These are phyloP conservation scores for Mortierella antarctica DNA, from an alignment of 192 early-diverging fungal genomes.

Conservation along the genomic window DNA sequence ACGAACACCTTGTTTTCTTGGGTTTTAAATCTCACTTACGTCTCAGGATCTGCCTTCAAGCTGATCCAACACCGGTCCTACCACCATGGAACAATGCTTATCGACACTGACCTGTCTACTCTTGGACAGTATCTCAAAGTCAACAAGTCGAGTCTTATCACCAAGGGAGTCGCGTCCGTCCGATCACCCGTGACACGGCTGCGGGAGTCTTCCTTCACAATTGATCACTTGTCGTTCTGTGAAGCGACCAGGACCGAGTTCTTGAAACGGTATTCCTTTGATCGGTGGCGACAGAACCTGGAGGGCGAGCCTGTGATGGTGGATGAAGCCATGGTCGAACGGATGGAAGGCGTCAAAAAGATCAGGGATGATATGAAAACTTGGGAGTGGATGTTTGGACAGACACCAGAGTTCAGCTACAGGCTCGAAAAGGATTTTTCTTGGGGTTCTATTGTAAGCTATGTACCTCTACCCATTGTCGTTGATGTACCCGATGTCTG, in stretches of 20 bases:
- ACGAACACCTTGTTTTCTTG: background rate
- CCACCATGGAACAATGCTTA: slow-evolving; percentile 99
- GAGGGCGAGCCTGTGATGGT: slow-evolving; percentile 29
- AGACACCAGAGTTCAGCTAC: slow-evolving; percentile 90
- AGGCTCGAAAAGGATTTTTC: slow-evolving; percentile 58
- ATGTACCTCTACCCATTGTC: background rate
- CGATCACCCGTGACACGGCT: slow-evolving; percentile 88
- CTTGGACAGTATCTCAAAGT: slow-evolving; percentile 47
- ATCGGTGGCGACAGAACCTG: slow-evolving; percentile 45
- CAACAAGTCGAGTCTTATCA: slow-evolving; percentile 68
- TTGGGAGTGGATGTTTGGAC: slow-evolving; percentile 93
- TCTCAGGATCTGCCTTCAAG: slow-evolving; percentile 96
- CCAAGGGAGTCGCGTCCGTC: slow-evolving; percentile 92
- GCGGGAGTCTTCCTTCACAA: slow-evolving; percentile 80
- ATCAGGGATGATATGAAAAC: slow-evolving; percentile 62
- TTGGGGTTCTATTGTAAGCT: slow-evolving; percentile 67
- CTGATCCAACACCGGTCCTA: slow-evolving; percentile 85
- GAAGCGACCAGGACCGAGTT: slow-evolving; percentile 81
- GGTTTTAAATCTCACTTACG: slow-evolving; percentile 33
- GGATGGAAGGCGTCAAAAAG: slow-evolving; percentile 18
- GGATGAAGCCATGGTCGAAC: slow-evolving; percentile 21
- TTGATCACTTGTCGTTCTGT: slow-evolving; percentile 88
- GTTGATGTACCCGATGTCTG: background rate
- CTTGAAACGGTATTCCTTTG: slow-evolving; percentile 59
- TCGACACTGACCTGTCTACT: slow-evolving; percentile 80